Evolutionary conservation across 2,329 filamentous ascomycete genomes (phyloP), one percentile per base, ranked within the genome.

Genomic region (Xylariales sp.): DNA sequence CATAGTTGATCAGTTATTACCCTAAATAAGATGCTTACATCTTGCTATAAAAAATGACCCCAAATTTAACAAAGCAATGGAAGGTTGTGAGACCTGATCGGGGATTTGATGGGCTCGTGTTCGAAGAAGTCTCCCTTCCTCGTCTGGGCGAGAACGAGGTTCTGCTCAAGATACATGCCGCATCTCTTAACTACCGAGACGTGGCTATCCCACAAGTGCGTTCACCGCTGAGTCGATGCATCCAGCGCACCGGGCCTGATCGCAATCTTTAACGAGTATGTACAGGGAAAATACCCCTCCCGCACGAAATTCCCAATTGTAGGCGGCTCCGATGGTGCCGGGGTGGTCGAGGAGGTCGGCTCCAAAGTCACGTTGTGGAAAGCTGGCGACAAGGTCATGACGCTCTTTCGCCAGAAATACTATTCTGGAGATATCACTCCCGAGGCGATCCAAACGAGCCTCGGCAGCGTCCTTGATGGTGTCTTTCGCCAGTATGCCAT

Each of bases 381-480:
- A 52, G 56, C 63, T 35, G 76, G 76, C 40, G 74, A 78, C 59
- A 63, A 66, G 29, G 71, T 80, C 38, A 53, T 69, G 38, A 83
- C 79, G 3, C 70, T 85, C 47, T 85, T 85, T 62, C 74, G 72
- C 62, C 72, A 77, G 52, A 62, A 57, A 38, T 72, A 77, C 48
- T 62, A 73, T 40, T 64, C 56, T 42, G 73, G 72, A 2, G 43
- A 62, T 18, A 43, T 70, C n/a, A 58, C 57, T 23, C 11, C 40
- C 2, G 42, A 46, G 2, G 62, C 59, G 18, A 40, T 63, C 5
- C 38, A 43, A 1, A 78, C 78, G 1, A 83, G 83, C 3, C 72
- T 89, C 2, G 86, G 86, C 38, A 85, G 83, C 33, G 69, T 69
- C 10, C 40, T 84, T 1, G 77, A 89, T 50, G 87, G 87, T 41